Evolutionary conservation across 345 rosid species (phyloP).

Genomic region (Salix purpurea): DNA sequence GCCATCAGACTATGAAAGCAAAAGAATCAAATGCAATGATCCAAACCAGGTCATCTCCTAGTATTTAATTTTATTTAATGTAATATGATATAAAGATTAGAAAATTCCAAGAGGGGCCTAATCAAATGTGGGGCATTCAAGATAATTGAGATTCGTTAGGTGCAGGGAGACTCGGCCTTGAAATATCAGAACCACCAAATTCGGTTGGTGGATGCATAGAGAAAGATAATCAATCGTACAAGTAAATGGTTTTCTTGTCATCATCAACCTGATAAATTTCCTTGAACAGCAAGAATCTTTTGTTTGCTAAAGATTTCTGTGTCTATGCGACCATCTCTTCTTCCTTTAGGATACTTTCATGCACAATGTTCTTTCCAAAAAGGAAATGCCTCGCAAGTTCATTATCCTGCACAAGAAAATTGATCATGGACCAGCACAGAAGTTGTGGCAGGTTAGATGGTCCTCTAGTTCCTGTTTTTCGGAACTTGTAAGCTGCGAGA

Average conservation of each 20-base stretch:
- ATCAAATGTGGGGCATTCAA: not conserved
- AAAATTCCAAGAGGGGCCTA: not conserved
- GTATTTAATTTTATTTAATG: not conserved
- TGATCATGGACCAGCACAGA: not conserved
- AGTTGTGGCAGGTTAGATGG: not conserved
- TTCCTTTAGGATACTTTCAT: too few species aligned
- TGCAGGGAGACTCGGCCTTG: slow-evolving; percentile 16
- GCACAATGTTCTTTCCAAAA: too few species aligned
- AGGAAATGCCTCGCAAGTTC: not conserved
- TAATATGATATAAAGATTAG: not conserved
- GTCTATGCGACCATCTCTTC: not conserved
- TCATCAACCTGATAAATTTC: slow-evolving; percentile 24
- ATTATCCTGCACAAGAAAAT: not conserved
- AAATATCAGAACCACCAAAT: slow-evolving; percentile 11
- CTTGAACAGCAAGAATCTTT: slow-evolving; percentile 11
- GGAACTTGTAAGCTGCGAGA: not conserved
- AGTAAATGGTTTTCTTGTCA: slow-evolving; percentile 24
- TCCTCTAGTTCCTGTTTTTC: not conserved
- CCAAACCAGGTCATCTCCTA: not conserved
- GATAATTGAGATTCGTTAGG: slow-evolving; percentile 4
- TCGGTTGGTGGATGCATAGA: not conserved
- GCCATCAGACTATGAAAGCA: too few species aligned
- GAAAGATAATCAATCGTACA: slow-evolving; percentile 2
- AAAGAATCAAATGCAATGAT: not conserved
- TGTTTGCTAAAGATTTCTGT: not conserved